Base-by-base conservation (phyloP, 768 basidiomycete species). In the Neoboletus magnificus region DNA sequence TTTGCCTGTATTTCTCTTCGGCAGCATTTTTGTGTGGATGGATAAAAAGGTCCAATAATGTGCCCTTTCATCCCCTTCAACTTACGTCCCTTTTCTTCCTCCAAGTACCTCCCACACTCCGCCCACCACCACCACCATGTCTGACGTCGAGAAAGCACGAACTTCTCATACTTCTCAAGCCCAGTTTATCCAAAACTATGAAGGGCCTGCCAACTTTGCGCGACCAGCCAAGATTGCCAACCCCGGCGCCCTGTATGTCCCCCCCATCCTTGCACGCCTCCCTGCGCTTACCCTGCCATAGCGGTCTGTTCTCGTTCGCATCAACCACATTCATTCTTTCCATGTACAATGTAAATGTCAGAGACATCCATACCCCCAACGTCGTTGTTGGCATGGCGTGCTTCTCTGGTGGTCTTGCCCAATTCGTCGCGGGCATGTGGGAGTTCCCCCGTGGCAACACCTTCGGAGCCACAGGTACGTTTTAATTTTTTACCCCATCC, bases 351-450 rank as follows among this genome's bases (percentile, higher is more conserved):
- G 74, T 82, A 29, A 70, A 77, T 18, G 78, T 81, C 1, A 79
- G 84, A n/a, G 65, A 72, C 23, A 76, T 91, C 59, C 58, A 64
- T 18, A 63, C 66, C 6, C 84, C 89, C 39, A 91, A 93, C 55
- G 81, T 84, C 29, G 83, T 92, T 46, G 79, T 93, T 47, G 93
- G 91, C 48, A 92, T 95, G 91, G 91, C 91, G 25, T 66, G 91
- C 61, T 89, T 85, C 71, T 82, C 82, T 58, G 93, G 93, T 59
- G 93, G 93, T 56, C 83, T 94, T 32, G 86, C 79, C 13, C 93
- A 95, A 68, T 77, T 95, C 44, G 74, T 94, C 37, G 93, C 92
- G 30, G 93, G 93, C 40, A 91, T 93, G 87, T 93, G 91, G 91
- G 86, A 86, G 71, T 87, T 86, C 73, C 81, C 83, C 16, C 72